Base-by-base conservation (phyloP, 2,329 filamentous ascomycete genomes). In the Scopulariopsis brevicaulis region DNA sequence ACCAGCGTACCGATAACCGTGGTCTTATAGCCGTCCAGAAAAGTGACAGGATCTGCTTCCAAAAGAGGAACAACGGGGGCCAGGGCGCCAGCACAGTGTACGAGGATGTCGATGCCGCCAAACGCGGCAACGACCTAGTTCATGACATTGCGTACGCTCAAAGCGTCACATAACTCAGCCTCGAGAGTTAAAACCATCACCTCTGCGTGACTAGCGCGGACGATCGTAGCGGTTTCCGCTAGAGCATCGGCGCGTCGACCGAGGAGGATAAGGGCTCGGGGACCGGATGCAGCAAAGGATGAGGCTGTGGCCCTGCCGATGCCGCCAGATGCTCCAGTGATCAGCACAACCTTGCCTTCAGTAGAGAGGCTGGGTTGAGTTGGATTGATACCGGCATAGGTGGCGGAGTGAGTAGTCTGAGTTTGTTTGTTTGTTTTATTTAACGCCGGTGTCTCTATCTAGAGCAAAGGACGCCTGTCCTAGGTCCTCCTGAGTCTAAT, bases 291-390 rank as follows among this genome's bases (percentile, higher is more conserved):
- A 18, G 71, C 68, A 62, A 78, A 88, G 46, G 83, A 73, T 55
- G 77, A 74, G 4, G 85, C 84, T 11, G 86, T 79, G 1, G 82
- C 79, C 57, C 82, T 80, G 1, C 85, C 85, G 53, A 88, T 80
- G 28, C 84, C 83, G 1, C 77, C 79, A 3, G 79, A 80, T 10
- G 78, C 84, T 24, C 85, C 85, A 2, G 83, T 86, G 65, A 89
- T 83, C 15, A 88, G 72, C 10, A 85, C 81, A 20, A 76, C 82
- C 32, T 67, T 67, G 7, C 71, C 71, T 20, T 64, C 67, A n/a
- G 71, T 69, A 0, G 68, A 73, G 6, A 74, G 65, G 37, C 69
- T 68, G 0, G 70, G 70, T 0, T 66, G 68, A 5, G 59, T 46
- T 4, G 71, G 66, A 1, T 65, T 66, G 58, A 74, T 71, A 54